phyloP scores from a whole-genome alignment of 345 rosid species.

The Microthlaspi erraticum region DNA sequence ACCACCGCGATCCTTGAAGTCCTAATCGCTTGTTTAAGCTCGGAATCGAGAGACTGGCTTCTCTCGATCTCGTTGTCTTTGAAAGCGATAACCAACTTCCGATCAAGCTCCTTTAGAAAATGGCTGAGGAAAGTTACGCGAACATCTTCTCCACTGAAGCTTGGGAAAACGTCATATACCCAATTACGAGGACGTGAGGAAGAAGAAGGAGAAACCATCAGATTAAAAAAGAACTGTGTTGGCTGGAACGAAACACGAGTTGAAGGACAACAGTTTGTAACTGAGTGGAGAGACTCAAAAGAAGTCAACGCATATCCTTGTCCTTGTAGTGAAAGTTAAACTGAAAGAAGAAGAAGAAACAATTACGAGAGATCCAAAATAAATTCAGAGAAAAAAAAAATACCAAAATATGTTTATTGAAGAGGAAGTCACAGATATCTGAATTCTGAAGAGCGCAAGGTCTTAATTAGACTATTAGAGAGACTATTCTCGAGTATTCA shows the following conservation, averaged over 20 bases:
- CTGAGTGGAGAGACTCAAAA: not conserved
- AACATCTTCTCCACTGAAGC: slow-evolving; percentile 27
- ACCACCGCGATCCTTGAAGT: not conserved
- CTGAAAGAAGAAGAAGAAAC: not conserved
- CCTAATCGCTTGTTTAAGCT: not conserved
- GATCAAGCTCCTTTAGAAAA: slow-evolving; percentile 1
- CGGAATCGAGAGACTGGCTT: not conserved
- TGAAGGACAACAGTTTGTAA: too few species aligned
- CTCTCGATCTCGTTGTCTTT: slow-evolving; percentile 1
- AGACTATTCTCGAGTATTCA: too few species aligned
- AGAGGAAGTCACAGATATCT: not conserved
- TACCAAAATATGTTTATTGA: not conserved
- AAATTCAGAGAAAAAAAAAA: not conserved
- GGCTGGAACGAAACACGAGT: too few species aligned
- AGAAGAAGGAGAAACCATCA: not conserved
- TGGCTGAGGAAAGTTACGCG: slow-evolving; percentile 4
- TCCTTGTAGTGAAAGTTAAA: not conserved
- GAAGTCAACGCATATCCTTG: not conserved
- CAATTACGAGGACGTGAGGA: not conserved
- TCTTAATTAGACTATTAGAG: not conserved
- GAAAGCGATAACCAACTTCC: not conserved
- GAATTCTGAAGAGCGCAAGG: not conserved
- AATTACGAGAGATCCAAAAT: not conserved
- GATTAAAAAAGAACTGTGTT: too few species aligned
- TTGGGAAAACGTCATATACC: slow-evolving; percentile 1